Conservation (phyloP, 2,329 filamentous ascomycete species). For the Scortechinia acanthostroma region DNA sequence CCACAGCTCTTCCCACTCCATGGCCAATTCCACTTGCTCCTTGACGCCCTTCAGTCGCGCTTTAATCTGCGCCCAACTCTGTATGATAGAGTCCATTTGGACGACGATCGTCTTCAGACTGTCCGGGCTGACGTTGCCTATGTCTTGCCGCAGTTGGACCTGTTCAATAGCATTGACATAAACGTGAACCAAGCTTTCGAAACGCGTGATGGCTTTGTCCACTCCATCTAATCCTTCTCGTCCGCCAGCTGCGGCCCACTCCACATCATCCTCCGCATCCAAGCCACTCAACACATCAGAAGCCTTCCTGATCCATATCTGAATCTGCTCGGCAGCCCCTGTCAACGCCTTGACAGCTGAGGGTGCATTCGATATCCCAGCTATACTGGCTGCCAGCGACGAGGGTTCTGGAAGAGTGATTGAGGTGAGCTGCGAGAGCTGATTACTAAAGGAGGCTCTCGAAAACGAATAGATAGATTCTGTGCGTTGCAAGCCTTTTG, state of each 20-base stretch:
- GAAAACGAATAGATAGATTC: slow-evolving; percentile 92
- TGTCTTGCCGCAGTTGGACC: slow-evolving; percentile 73
- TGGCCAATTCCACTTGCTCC: slow-evolving; percentile 86
- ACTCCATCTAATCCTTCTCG: slow-evolving; percentile 71
- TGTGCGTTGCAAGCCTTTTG: slow-evolving; percentile 57
- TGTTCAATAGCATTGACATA: slow-evolving; percentile 93
- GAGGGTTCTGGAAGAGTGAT: slow-evolving; percentile 81
- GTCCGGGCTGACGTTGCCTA: slow-evolving; percentile 60
- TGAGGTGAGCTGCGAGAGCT: slow-evolving; percentile 84
- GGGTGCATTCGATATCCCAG: slow-evolving; percentile 76
- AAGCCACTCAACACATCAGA: slow-evolving; percentile 81
- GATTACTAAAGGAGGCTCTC: slow-evolving; percentile 83
- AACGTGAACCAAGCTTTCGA: slow-evolving; percentile 82
- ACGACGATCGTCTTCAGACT: slow-evolving; percentile 71
- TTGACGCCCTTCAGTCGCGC: slow-evolving; percentile 72
- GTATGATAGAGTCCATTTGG: slow-evolving; percentile 83
- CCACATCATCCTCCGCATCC: slow-evolving; percentile 92
- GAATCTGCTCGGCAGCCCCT: slow-evolving; percentile 84
- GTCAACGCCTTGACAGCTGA: slow-evolving; percentile 78
- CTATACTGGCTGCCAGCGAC: slow-evolving; percentile 75
- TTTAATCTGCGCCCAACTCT: slow-evolving; percentile 79
- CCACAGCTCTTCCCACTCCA: slow-evolving; percentile 99
- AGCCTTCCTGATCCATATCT: slow-evolving; percentile 87
- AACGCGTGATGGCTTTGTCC: slow-evolving; percentile 70
- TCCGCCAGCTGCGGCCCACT: slow-evolving; percentile 88